Conservation (phyloP, 495 filamentous ascomycete species). For the Xylaria nigripes region DNA sequence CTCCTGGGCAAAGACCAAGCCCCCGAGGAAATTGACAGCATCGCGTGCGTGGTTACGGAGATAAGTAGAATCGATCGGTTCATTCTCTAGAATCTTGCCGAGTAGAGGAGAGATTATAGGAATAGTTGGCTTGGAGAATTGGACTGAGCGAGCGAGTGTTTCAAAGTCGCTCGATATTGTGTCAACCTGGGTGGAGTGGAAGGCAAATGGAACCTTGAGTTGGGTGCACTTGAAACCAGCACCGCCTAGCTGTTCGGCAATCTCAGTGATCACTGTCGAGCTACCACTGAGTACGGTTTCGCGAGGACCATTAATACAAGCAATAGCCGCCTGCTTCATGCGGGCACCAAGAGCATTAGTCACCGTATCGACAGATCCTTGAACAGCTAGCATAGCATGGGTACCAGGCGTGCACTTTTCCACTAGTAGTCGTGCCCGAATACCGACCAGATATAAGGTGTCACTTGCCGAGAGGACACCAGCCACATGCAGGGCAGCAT, state of each 20-base stretch:
- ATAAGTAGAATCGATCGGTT: constrained; percentile 52
- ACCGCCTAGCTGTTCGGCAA: constrained; percentile 50
- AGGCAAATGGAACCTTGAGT: constrained; percentile 68
- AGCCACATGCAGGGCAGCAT: constrained; percentile 73
- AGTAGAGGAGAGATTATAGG: constrained; percentile 65
- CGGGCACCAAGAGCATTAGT: constrained; percentile 32
- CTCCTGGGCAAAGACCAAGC: constrained; percentile 48
- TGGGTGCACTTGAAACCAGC: constrained; percentile 59
- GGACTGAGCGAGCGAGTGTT: constrained; percentile 46
- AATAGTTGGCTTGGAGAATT: constrained; percentile 53
- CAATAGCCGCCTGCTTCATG: constrained; percentile 32
- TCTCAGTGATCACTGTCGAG: constrained; percentile 41
- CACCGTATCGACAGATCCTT: constrained; percentile 35
- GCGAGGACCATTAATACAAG: constrained; percentile 54
- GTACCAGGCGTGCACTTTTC: constrained; percentile 62
- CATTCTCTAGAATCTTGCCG: constrained; percentile 49
- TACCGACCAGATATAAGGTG: constrained; percentile 71
- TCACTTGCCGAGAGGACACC: constrained; percentile 73
- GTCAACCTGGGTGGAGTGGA: constrained; percentile 77
- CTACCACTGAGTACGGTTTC: constrained; percentile 57
- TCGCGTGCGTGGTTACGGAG: constrained; percentile 60
- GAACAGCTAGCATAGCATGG: constrained; percentile 60
- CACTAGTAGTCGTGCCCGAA: constrained; percentile 66
- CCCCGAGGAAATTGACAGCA: constrained; percentile 65
- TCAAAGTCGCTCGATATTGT: constrained; percentile 63